A percentile compares a stretch with the other conserved stretches of the same genome.
Evolutionary conservation across 2,329 filamentous ascomycete genomes (phyloP).

Genomic region (Verticillium nonalfalfae): DNA sequence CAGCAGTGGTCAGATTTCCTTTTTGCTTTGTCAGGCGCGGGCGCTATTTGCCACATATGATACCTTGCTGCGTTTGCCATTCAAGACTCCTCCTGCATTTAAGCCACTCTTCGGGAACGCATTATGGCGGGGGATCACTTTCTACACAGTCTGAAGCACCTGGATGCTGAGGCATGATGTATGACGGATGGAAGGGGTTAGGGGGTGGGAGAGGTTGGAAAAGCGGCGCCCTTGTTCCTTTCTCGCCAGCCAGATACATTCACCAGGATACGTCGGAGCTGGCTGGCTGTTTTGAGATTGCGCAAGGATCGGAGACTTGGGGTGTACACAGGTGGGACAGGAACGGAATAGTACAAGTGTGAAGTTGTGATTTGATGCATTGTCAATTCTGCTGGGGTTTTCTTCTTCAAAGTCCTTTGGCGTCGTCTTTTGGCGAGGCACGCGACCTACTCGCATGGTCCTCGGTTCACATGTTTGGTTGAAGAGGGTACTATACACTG

Average conservation of each 20-base stretch:
- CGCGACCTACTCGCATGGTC: no score
- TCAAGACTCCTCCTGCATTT: slow-evolving; percentile 1
- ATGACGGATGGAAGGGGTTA: background rate
- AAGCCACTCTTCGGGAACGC: background rate
- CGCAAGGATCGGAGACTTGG: background rate
- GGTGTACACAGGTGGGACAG: background rate
- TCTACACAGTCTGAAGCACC: slow-evolving; percentile 7
- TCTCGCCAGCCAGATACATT: background rate
- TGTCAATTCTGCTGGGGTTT: no score
- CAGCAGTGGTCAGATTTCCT: background rate
- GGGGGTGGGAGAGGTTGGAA: background rate
- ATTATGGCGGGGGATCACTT: background rate
- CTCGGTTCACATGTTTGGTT: no score
- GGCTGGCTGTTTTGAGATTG: background rate
- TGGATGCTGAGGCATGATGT: slow-evolving; percentile 12
- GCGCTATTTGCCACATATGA: slow-evolving; percentile 17
- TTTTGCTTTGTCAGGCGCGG: background rate
- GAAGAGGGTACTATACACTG: background rate
- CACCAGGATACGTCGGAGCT: slow-evolving; percentile 4
- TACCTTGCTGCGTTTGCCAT: slow-evolving; percentile 8
- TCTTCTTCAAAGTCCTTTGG: background rate
- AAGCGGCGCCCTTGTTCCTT: background rate
- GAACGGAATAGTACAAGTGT: background rate
- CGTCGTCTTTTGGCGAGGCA: background rate
- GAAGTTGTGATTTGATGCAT: background rate